A percentile compares a stretch with the other conserved stretches of the same genome.
phyloP scores from a whole-genome alignment of 2,329 filamentous ascomycete species.

The Alternaria panax region DNA sequence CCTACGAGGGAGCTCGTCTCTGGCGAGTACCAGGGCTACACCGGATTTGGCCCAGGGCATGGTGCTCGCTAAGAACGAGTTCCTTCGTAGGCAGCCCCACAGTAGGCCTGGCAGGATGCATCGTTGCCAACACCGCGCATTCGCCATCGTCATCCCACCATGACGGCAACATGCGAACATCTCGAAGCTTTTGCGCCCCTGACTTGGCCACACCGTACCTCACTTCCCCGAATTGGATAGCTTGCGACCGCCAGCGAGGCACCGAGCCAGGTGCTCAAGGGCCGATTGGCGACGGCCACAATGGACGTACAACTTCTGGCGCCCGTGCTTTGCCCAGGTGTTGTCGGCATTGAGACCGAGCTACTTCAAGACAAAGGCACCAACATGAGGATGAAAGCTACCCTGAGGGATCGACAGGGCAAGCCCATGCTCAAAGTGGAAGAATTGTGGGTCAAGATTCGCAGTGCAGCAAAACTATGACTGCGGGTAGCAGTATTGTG shows the following conservation, averaged over 20 bases:
- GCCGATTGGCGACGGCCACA: constrained; percentile 30
- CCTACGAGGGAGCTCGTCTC: too few species aligned
- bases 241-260: constrained; percentile 23
- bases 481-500: background rate
- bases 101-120: too few species aligned
- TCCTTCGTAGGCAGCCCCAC: too few species aligned
- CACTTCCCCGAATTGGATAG: constrained; percentile 28
- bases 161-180: constrained; percentile 16
- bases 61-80: too few species aligned
- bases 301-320: constrained; percentile 32
- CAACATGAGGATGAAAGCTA: constrained; percentile 31
- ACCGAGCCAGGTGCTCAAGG: constrained; percentile 20
- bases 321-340: constrained; percentile 32
- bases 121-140: background rate
- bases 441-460: constrained; percentile 31
- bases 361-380: constrained; percentile 27
- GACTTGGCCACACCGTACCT: constrained; percentile 32
- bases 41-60: too few species aligned
- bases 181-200: constrained; percentile 31
- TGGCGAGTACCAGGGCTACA: too few species aligned
- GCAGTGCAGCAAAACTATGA: constrained; percentile 27
- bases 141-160: constrained; percentile 5
- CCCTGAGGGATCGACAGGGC: constrained; percentile 36
- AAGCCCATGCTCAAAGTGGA: constrained; percentile 30
- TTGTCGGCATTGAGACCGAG: constrained; percentile 35